Evolutionary conservation across 495 filamentous ascomycete genomes (phyloP), one percentile per base, ranked within the genome.

Genomic region (Penicillium parvum): DNA sequence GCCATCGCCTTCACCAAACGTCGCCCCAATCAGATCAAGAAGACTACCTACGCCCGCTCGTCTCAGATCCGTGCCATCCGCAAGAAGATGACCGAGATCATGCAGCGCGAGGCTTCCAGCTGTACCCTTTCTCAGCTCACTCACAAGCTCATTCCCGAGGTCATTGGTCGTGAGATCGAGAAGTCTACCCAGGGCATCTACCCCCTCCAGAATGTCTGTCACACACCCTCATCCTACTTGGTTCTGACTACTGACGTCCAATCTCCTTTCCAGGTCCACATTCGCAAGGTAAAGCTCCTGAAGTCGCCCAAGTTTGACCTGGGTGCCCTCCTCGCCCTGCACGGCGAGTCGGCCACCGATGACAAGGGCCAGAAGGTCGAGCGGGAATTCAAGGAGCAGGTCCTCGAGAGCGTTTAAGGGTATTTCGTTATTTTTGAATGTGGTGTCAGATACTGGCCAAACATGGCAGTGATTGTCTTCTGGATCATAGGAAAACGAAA

Each of bases 31-130:
- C 92, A 98, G 77, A 89, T 98, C 77, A 96, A 96, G 85, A 97
- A 96, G 84, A 98, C 92, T 56, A 97, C 94, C 59, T 98, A 98
- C 66, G 92, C 92, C 46, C 80, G 83, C 45, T 86, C 87, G 55
- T 96, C 91, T 44, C 92, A 98, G 73, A 96, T 97, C 68, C 83
- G 94, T 45, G 81, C 85, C 53, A 98, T 98, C 68, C 83, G 92
- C 71, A 91, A 90, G 80, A 97, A 97, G 88, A 98, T 98, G 92
- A 83, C 83, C 35, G 92, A 97, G 77, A 97, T 98, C 73, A 96
- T 98, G 66, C 82, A 86, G 68, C 86, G 89, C 55, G 92, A 98
- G 78, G 92, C 91, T 32, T 74, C 86, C 40, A 89, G 80, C 78
- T 95, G 90, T 82, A 89, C 87, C 47, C 78, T 98, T 50, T 80